These are phyloP conservation scores for Brassica napus DNA, from an alignment of 345 rosid species.

Conservation along the genomic window Da-Ae NC_063439.1:27357501-27358000, in stretches of 20 bases:
- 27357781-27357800: slow-evolving; percentile 51
- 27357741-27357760: background rate
- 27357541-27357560: background rate
- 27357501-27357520: background rate
- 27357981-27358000: slow-evolving; percentile 53
- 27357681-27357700: background rate
- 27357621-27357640: background rate
- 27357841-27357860: slow-evolving; percentile 43
- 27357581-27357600: background rate
- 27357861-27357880: background rate
- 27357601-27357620: slow-evolving; percentile 12
- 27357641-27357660: background rate
- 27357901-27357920: too few relatives aligned
- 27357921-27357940: slow-evolving; percentile 22
- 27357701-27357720: background rate
- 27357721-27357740: background rate
- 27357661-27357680: background rate
- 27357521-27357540: background rate
- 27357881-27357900: too few relatives aligned
- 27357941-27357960: background rate
- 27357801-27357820: slow-evolving; percentile 28
- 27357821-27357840: background rate
- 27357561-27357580: background rate
- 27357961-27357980: slow-evolving; percentile 15
- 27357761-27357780: slow-evolving; percentile 22